A percentile compares a stretch with the other conserved stretches of the same genome.
Conservation (phyloP, 2,329 filamentous ascomycete species). For the Fusarium siculi region DNA sequence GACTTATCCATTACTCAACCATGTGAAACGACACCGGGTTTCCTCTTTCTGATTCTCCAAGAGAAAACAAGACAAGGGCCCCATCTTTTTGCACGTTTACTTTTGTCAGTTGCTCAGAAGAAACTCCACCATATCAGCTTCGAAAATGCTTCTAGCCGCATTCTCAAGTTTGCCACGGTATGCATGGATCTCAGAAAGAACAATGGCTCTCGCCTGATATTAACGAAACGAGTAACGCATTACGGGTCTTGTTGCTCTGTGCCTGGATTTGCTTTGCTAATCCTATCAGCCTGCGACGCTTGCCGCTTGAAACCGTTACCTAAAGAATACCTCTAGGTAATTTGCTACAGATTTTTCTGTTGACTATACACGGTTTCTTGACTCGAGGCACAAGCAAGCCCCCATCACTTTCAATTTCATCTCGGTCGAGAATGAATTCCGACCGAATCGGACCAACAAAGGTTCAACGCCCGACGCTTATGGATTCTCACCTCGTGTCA, state of each 20-base stretch:
- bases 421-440: slow-evolving; percentile 21
- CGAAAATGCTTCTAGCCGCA: slow-evolving; percentile 37
- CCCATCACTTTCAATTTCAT: slow-evolving; percentile 10
- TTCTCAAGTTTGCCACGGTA: slow-evolving; percentile 36
- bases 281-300: slow-evolving; percentile 31
- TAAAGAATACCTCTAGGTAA: slow-evolving; percentile 15
- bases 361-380: background rate
- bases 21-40: slow-evolving; percentile 30
- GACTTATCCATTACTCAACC: slow-evolving; percentile 23
- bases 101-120: slow-evolving; percentile 1
- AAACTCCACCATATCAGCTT: slow-evolving; percentile 26
- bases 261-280: slow-evolving; percentile 30
- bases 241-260: slow-evolving; percentile 26
- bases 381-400: background rate
- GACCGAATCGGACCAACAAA: slow-evolving; percentile 23
- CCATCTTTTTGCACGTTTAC: slow-evolving; percentile 3
- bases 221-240: slow-evolving; percentile 25
- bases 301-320: slow-evolving; percentile 30
- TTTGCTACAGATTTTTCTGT: background rate
- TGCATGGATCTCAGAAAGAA: slow-evolving; percentile 29
- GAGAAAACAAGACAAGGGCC: slow-evolving; percentile 24
- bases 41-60: slow-evolving; percentile 22
- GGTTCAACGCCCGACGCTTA: slow-evolving; percentile 7
- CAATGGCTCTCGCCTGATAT: slow-evolving; percentile 30
- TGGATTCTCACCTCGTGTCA: slow-evolving; percentile 12